A percentile compares a stretch with the other conserved stretches of the same genome.
phyloP scores from a whole-genome alignment of 805 yeast species.

The Tetrapisispora namnaoensis region DNA sequence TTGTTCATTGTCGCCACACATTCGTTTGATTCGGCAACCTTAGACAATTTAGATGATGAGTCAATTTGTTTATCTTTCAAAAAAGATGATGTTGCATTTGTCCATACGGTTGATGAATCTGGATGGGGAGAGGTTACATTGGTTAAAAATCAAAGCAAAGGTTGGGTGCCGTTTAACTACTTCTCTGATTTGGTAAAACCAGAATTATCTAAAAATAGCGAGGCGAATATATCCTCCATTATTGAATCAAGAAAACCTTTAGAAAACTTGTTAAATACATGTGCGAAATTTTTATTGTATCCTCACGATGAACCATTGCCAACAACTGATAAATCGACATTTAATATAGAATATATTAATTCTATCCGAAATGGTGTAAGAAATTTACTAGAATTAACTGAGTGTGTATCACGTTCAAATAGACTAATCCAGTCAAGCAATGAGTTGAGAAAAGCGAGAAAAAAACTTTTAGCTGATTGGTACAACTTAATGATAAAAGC shows the following conservation, averaged over 20 bases:
- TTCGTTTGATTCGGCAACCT: conserved; percentile 45
- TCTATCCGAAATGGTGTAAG: conserved; percentile 67
- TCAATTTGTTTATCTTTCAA: conserved; percentile 66
- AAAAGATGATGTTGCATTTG: conserved; percentile 62
- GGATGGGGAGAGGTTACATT: conserved; percentile 86
- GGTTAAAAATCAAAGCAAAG: conserved; percentile 51
- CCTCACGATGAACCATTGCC: conserved; percentile 43
- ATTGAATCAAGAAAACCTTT: conserved; percentile 40
- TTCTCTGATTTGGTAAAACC: conserved; percentile 38
- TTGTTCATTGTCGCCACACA: conserved; percentile 50
- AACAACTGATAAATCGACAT: conserved; percentile 34
- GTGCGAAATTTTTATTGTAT: conserved; percentile 56
- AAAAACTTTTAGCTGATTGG: conserved; percentile 70
- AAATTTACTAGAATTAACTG: conserved; percentile 50
- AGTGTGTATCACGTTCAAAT: conserved; percentile 66
- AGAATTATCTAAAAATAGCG: background rate
- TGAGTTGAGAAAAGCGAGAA: conserved; percentile 52
- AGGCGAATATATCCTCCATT: background rate
- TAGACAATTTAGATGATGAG: conserved; percentile 57
- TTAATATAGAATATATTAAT: conserved; percentile 49
- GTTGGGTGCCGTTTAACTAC: conserved; percentile 84
- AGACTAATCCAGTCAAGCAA: conserved; percentile 57
- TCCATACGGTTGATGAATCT: conserved; percentile 66
- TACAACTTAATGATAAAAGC: conserved; percentile 68
- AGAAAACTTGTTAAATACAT: conserved; percentile 45